phyloP scores from a whole-genome alignment of 495 filamentous ascomycete genomes.

The Geoglossum glabrum region DNA sequence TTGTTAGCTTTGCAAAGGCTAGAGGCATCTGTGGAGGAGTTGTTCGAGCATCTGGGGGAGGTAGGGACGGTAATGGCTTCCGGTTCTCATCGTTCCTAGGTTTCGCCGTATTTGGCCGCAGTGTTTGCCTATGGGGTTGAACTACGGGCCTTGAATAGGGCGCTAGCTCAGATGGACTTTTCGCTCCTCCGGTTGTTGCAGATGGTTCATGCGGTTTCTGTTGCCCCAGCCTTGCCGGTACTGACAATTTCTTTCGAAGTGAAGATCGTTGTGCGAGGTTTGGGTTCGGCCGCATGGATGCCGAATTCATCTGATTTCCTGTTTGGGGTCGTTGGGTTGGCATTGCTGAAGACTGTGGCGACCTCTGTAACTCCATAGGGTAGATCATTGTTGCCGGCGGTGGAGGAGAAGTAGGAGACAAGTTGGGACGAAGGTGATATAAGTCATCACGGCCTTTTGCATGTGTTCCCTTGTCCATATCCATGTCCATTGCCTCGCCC shows the following conservation, averaged over 20 bases:
- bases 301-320: not conserved
- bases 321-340: not conserved
- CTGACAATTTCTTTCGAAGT: conserved; percentile 1
- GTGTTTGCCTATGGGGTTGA: not conserved
- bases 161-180: not conserved
- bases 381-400: not conserved
- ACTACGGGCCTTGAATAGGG: not conserved
- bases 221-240: not conserved
- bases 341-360: not conserved
- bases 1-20: not conserved
- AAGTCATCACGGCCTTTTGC: not conserved
- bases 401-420: not conserved
- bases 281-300: not conserved
- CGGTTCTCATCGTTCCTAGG: not conserved
- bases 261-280: not conserved
- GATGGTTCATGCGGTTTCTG: not conserved
- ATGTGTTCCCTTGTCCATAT: not conserved
- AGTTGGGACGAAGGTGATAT: not conserved
- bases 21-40: not conserved
- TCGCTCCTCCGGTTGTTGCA: not conserved
- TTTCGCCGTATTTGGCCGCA: not conserved
- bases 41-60: not conserved
- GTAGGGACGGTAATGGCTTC: not conserved
- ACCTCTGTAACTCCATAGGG: not conserved
- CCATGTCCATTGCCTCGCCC: not conserved